Evolutionary conservation across 805 yeast genomes (phyloP).

Genomic region (Suhomyces sp.): DNA sequence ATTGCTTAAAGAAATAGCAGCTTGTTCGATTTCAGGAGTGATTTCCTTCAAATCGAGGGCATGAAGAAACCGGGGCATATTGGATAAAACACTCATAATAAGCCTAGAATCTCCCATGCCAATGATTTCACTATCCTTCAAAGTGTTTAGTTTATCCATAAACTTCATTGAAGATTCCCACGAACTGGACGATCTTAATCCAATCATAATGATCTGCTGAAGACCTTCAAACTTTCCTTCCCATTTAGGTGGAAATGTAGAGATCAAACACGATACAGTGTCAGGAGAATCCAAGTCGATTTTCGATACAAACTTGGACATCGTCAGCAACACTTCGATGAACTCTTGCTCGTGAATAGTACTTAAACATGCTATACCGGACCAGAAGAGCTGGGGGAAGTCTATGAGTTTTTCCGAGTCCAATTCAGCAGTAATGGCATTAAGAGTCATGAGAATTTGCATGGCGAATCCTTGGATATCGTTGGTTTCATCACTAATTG

Average conservation of each 20-base stretch:
- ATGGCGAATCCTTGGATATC: conserved; percentile 96
- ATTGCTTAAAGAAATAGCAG: conserved; percentile 44
- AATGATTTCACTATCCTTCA: conserved; percentile 72
- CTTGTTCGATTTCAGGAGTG: conserved; percentile 45
- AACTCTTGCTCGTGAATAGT: conserved; percentile 93
- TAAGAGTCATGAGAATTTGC: conserved; percentile 94
- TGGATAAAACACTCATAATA: conserved; percentile 68
- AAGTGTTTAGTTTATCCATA: conserved; percentile 63
- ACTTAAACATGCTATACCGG: conserved; percentile 83
- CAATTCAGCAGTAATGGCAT: conserved; percentile 85
- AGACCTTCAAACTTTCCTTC: conserved; percentile 91
- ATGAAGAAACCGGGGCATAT: conserved; percentile 80
- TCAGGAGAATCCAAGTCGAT: conserved; percentile 84
- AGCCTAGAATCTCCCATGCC: conserved; percentile 69
- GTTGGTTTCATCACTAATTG: conserved; percentile 81
- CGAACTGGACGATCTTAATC: conserved; percentile 76
- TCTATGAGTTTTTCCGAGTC: conserved; percentile 75
- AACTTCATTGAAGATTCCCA: conserved; percentile 74
- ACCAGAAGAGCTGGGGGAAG: conserved; percentile 92
- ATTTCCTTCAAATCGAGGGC: conserved; percentile 60
- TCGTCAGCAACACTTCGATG: conserved; percentile 77
- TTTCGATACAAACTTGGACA: conserved; percentile 79
- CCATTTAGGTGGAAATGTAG: conserved; percentile 94
- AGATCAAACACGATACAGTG: conserved; percentile 74
- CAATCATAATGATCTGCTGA: conserved; percentile 74